Evolutionary conservation across 352 stramenopile genomes (phyloP).

Genomic region (Pythium sukuiense): DNA sequence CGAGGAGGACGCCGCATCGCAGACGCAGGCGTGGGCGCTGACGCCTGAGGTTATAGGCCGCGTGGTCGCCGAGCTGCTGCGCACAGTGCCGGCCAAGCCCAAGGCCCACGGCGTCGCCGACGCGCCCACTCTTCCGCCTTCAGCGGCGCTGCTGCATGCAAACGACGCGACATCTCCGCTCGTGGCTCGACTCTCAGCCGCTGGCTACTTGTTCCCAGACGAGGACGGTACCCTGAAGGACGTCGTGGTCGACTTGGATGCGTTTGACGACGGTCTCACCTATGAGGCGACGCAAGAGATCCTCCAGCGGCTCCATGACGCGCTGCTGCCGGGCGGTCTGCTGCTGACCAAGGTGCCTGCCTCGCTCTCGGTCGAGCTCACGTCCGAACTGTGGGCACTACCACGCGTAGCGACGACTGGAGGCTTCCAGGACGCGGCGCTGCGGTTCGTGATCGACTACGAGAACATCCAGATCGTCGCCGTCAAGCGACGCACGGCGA

Average conservation of each 20-base stretch:
- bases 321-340: background rate
- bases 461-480: background rate
- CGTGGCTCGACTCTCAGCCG: background rate
- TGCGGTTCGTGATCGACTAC: background rate
- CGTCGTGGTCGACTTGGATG: background rate
- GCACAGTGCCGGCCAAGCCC: background rate
- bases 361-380: background rate
- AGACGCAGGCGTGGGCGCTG: background rate
- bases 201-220: background rate
- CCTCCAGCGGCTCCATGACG: background rate
- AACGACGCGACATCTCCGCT: background rate
- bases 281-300: background rate
- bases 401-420: background rate
- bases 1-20: background rate
- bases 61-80: background rate
- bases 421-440: background rate
- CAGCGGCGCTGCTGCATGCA: background rate
- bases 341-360: background rate
- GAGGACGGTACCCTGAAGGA: background rate
- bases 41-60: background rate
- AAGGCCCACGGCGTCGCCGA: background rate
- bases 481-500: background rate
- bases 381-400: background rate
- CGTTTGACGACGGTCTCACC: slow-evolving; percentile 1
- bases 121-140: background rate